Conservation (phyloP, 2,329 filamentous ascomycete species). For the Sarocladium strictum region DNA sequence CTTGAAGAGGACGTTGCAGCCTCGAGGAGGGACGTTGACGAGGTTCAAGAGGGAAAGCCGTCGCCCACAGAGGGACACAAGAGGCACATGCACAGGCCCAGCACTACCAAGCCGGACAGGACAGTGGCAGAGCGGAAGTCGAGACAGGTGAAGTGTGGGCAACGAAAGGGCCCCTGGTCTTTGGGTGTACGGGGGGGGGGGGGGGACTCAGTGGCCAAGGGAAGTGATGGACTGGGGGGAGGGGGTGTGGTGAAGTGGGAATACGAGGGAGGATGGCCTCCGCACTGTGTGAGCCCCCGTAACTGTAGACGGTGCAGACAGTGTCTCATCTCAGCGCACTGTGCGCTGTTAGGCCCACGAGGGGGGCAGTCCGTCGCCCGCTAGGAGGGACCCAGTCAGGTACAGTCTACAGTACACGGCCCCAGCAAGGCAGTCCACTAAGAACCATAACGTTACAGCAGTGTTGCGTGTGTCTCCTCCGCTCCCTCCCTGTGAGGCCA, state of each 20-base stretch:
- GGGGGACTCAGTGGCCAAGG: background rate
- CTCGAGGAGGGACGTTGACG: background rate
- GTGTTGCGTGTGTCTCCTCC: constrained; percentile 3
- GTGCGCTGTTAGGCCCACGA: background rate
- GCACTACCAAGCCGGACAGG: too few relatives aligned
- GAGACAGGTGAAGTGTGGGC: background rate
- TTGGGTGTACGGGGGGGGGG: constrained; percentile 2
- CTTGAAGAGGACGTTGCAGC: background rate
- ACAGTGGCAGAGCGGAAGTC: background rate
- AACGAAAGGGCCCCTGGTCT: background rate
- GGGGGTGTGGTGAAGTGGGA: constrained; percentile 1
- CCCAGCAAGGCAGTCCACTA: background rate
- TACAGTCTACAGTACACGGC: too few relatives aligned
- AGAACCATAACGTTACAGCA: background rate
- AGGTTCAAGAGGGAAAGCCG: background rate
- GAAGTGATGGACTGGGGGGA: constrained; percentile 4
- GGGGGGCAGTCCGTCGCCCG: background rate
- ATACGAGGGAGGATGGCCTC: background rate
- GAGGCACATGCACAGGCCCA: background rate
- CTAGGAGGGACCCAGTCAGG: background rate
- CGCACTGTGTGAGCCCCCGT: background rate
- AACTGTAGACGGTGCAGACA: background rate
- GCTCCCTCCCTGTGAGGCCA: background rate
- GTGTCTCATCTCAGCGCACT: background rate
- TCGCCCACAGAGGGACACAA: background rate